These are phyloP conservation scores for Poa pratensis DNA, from an alignment of 176 grass and related monocot species.

Conservation along the genomic window DNA sequence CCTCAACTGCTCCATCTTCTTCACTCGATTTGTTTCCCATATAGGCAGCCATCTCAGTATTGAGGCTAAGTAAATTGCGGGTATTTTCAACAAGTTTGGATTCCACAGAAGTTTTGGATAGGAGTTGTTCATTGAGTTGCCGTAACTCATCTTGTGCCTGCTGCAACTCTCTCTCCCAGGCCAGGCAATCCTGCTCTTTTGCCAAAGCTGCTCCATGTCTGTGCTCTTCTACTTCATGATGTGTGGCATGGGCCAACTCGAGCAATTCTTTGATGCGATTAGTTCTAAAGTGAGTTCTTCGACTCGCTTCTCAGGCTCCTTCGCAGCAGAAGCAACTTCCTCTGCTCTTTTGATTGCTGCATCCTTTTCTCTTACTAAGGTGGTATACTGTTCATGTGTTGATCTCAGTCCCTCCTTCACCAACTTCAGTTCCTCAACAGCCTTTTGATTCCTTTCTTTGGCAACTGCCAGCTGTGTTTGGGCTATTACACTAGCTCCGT, in stretches of 20 bases:
- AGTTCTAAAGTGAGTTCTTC: constrained; percentile 87
- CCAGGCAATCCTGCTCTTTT: constrained; percentile 79
- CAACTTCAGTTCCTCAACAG: constrained; percentile 65
- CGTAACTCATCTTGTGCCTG: constrained; percentile 68
- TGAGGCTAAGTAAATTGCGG: constrained; percentile 53
- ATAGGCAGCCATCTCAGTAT: constrained; percentile 66
- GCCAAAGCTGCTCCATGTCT: constrained; percentile 72
- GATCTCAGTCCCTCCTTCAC: constrained; percentile 59
- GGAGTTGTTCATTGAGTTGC: constrained; percentile 62
- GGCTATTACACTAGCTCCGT: constrained; percentile 70
- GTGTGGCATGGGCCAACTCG: constrained; percentile 70
- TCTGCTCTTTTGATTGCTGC: constrained; percentile 53
- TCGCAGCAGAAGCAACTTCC: constrained; percentile 50
- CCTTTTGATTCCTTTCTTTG: constrained; percentile 68
- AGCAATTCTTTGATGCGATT: constrained; percentile 72
- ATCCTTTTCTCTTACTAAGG: constrained; percentile 69
- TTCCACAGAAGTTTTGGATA: constrained; percentile 52
- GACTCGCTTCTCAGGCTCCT: constrained; percentile 61
- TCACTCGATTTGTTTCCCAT: constrained; percentile 62
- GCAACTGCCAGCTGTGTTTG: constrained; percentile 71
- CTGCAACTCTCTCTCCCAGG: constrained; percentile 86
- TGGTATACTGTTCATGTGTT: constrained; percentile 64
- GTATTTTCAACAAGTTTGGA: constrained; percentile 57
- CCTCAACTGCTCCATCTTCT: constrained; percentile 49
- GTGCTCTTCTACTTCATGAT: constrained; percentile 84